A percentile compares a stretch with the other conserved stretches of the same genome.
These are phyloP conservation scores for Cynanchum wilfordii DNA, from an alignment of 257 asterid species.

Conservation along the genomic window DNA sequence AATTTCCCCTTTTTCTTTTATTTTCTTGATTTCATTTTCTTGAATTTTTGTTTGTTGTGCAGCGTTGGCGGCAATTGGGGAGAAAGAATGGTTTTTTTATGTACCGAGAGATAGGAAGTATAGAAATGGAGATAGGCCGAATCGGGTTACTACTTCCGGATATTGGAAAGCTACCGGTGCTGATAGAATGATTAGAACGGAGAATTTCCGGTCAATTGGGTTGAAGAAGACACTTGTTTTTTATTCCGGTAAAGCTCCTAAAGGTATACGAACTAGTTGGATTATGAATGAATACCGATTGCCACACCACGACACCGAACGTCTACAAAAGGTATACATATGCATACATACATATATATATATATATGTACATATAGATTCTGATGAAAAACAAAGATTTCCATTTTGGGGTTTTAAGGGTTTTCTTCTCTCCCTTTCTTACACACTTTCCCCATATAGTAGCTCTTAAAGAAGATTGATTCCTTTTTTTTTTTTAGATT, in stretches of 20 bases:
- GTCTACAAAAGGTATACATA: conserved; percentile 69
- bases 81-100: conserved; percentile 96
- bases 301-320: conserved; percentile 83
- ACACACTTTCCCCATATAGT: too few relatives aligned
- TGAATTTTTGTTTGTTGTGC: neutral
- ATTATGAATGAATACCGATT: conserved; percentile 93
- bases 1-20: neutral
- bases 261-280: conserved; percentile 89
- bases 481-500: too few relatives aligned
- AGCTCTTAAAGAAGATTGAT: too few relatives aligned
- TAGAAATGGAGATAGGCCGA: conserved; percentile 91
- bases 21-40: neutral
- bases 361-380: conserved; percentile 6
- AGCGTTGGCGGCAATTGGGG: conserved; percentile 98
- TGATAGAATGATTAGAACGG: conserved; percentile 75
- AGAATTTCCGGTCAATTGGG: conserved; percentile 62
- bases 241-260: conserved; percentile 98
- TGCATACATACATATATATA: too few relatives aligned
- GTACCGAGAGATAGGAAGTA: conserved; percentile 94
- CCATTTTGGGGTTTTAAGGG: neutral
- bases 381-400: neutral
- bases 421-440: too few relatives aligned
- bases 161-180: conserved; percentile 99
- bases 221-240: conserved; percentile 96
- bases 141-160: conserved; percentile 94